These are phyloP conservation scores for Globisporangium apiculatum DNA, from an alignment of 352 stramenopile genomes.

Conservation along the genomic window DNA sequence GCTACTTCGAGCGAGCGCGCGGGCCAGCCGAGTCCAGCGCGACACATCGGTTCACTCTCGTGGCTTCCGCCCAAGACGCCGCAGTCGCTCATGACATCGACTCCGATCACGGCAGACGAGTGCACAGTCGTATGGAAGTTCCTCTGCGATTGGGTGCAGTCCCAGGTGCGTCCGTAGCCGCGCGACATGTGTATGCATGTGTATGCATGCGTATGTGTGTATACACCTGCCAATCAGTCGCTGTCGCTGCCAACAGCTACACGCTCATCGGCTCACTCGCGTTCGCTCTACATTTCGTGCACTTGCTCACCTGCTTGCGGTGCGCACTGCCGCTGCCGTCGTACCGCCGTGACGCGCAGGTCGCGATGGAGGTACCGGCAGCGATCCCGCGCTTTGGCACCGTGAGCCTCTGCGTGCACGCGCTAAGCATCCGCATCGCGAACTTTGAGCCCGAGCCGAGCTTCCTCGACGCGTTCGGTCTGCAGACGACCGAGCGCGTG, in stretches of 20 bases:
- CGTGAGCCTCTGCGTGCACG: slow-evolving; percentile 38
- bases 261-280: not conserved
- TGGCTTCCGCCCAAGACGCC: not conserved
- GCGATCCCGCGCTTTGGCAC: slow-evolving; percentile 65
- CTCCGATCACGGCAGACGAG: slow-evolving; percentile 41
- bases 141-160: slow-evolving; percentile 61
- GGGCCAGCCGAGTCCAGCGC: too few species aligned
- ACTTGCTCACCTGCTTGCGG: not conserved
- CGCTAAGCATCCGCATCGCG: slow-evolving; percentile 45
- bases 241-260: not conserved
- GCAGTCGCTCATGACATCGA: slow-evolving; percentile 34
- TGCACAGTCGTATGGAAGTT: slow-evolving; percentile 60
- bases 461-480: slow-evolving; percentile 45
- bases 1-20: too few species aligned
- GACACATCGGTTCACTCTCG: too few species aligned
- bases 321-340: too few species aligned
- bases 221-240: not conserved
- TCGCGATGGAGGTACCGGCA: slow-evolving; percentile 67
- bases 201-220: not conserved
- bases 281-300: not conserved
- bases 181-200: not conserved
- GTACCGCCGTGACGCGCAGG: slow-evolving; percentile 16
- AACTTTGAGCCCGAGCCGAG: slow-evolving; percentile 55
- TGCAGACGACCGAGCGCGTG: slow-evolving; percentile 14
- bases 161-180: slow-evolving; percentile 23